Evolutionary conservation across 371 early-diverging fungal species (phyloP).

Genomic region (Mucor plumbeus): DNA sequence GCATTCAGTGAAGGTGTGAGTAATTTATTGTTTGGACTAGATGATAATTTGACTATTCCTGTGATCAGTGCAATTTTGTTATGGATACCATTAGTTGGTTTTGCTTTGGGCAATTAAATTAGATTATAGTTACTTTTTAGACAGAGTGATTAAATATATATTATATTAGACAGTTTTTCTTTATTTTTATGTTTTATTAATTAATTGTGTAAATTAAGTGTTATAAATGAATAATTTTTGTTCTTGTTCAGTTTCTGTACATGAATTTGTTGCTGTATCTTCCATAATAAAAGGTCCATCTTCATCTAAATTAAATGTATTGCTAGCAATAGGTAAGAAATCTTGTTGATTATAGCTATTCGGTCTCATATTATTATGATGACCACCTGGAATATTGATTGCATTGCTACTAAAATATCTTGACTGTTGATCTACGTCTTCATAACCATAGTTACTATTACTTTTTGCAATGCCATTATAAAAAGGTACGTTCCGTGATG

Average conservation of each 20-base stretch:
- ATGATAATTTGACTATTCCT: slow-evolving; percentile 58
- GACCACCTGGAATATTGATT: slow-evolving; percentile 37
- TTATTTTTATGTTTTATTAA: background rate
- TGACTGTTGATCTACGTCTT: slow-evolving; percentile 14
- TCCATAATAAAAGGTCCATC: too few relatives aligned
- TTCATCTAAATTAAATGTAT: too few relatives aligned
- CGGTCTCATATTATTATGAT: too few relatives aligned
- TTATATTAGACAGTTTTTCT: background rate
- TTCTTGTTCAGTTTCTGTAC: background rate
- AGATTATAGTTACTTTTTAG: too few relatives aligned
- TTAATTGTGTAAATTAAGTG: background rate
- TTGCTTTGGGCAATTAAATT: slow-evolving; percentile 19
- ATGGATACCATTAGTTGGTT: slow-evolving; percentile 40
- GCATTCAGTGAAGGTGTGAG: slow-evolving; percentile 52
- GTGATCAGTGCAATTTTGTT: slow-evolving; percentile 47
- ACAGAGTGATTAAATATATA: background rate
- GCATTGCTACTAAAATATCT: slow-evolving; percentile 19
- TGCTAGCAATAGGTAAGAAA: too few relatives aligned
- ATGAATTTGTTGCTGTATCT: too few relatives aligned
- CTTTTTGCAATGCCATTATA: too few relatives aligned
- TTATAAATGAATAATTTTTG: background rate
- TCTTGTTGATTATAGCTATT: too few relatives aligned
- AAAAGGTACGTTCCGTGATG: too few relatives aligned
- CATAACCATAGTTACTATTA: slow-evolving; percentile 11
- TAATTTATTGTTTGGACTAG: slow-evolving; percentile 37